Base-by-base conservation (phyloP, 1,284 basidiomycete genomes). In the Sparassis latifolia region DNA sequence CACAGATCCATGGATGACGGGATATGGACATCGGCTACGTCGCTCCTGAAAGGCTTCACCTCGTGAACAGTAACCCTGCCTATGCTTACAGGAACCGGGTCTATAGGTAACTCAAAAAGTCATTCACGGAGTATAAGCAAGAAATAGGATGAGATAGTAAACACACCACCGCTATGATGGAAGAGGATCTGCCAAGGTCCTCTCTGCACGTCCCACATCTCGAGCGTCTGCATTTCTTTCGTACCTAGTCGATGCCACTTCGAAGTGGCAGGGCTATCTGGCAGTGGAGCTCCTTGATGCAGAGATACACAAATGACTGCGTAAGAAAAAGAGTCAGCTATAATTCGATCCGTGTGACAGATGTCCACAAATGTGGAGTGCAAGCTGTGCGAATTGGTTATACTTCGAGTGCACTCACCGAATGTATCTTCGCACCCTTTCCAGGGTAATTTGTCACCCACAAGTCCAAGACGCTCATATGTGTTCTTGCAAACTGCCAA, bases 401-500 rank as follows among this genome's bases (percentile, higher is more conserved):
- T 42, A 20, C 20, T 35, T 27, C 20, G 40, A 42, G 46, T 29
- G 45, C 29, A 70, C 77, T 48, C 53, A 83, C 83, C 73, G 59
- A 79, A 74, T 47, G 65, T 70, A 30, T 79, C 75, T 0, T 55
- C 62, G 54, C 53, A 70, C 65, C 10, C 68, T 66, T 59, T 58
- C 58, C 66, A 65, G 4, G 77, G 74, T 44, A 82, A 52, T 37
- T 68, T 71, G 49, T 66, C 65, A 4, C 82, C 83, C 0, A 77
- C 67, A 27, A 86, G 57, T 0, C 83, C 84, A 4, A 85, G 69
- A 3, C 65, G 64, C 55, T 84, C 73, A 60, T 85, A 84, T 1
- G 77, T 76, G 10, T 69, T 65, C 60, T 78, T 79, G 31, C 71
- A 68, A 3, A 81, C 69, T n/a, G 68, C 76, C 20, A 85, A 61